These are phyloP conservation scores for Neonothopanus nambi DNA, from an alignment of 1,284 basidiomycete genomes.

Conservation along the genomic window DNA sequence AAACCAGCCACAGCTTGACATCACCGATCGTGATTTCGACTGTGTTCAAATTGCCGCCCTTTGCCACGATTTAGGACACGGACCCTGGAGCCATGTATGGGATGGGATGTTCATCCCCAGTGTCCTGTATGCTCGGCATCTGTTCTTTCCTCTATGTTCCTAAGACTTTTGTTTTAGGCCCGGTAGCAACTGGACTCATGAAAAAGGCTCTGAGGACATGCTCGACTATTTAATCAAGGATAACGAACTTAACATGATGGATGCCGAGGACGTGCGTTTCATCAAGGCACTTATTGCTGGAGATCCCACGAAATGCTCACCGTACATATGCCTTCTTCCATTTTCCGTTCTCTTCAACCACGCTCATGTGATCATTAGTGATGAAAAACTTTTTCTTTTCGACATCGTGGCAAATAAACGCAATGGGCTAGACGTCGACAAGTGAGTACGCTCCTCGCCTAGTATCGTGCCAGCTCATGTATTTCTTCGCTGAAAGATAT, in stretches of 20 bases:
- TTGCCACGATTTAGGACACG: constrained; percentile 74
- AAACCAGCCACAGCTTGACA: constrained; percentile 62
- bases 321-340: constrained; percentile 29
- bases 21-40: constrained; percentile 64
- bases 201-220: constrained; percentile 74
- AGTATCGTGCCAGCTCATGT: background rate
- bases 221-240: constrained; percentile 59
- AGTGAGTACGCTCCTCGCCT: constrained; percentile 40
- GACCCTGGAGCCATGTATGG: constrained; percentile 77
- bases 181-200: constrained; percentile 59
- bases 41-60: constrained; percentile 72
- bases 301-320: constrained; percentile 39
- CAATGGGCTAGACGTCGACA: constrained; percentile 83
- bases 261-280: constrained; percentile 49
- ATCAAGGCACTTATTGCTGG: constrained; percentile 73
- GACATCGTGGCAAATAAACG: constrained; percentile 79
- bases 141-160: no score
- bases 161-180: constrained; percentile 30
- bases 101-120: constrained; percentile 63
- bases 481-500: constrained; percentile 44
- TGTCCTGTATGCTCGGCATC: constrained; percentile 46
- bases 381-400: constrained; percentile 54
- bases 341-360: background rate
- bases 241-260: constrained; percentile 44
- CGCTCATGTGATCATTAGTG: background rate